phyloP scores from a whole-genome alignment of 148 eudicot genomes.

The Vaccinium myrtillus region DNA sequence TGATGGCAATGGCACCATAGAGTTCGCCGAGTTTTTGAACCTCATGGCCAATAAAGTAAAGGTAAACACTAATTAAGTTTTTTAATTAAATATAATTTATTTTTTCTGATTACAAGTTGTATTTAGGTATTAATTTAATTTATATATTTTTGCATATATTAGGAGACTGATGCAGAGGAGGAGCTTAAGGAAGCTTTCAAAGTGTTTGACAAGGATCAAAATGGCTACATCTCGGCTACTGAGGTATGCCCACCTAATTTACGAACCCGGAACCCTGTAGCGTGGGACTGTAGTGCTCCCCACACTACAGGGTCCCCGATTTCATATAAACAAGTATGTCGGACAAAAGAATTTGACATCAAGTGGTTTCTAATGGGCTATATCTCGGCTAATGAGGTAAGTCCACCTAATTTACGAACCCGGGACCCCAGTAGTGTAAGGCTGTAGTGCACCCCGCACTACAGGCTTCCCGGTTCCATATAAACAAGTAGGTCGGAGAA shows the following conservation, averaged over 20 bases:
- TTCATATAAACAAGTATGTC: too few species aligned
- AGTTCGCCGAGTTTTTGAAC: slow-evolving; percentile 51
- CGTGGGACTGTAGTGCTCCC: too few species aligned
- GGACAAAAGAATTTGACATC: not conserved
- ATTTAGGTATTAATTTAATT: too few species aligned
- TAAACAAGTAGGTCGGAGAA: too few species aligned
- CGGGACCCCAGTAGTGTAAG: too few species aligned
- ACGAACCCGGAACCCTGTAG: too few species aligned
- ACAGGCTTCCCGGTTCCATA: too few species aligned
- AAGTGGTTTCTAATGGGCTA: slow-evolving; percentile 25
- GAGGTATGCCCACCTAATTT: slow-evolving; percentile 36
- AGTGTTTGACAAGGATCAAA: slow-evolving; percentile 80
- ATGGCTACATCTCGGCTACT: slow-evolving; percentile 59
- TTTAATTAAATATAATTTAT: not conserved
- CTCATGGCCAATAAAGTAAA: slow-evolving; percentile 44
- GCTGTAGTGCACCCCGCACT: too few species aligned
- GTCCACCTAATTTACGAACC: not conserved
- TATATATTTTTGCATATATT: too few species aligned
- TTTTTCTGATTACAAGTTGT: not conserved
- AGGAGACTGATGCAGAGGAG: slow-evolving; percentile 65
- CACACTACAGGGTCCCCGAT: too few species aligned
- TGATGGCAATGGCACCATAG: slow-evolving; percentile 50
- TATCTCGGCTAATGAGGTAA: slow-evolving; percentile 61
- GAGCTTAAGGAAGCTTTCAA: slow-evolving; percentile 79
- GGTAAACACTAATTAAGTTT: slow-evolving; percentile 20